Evolutionary conservation across 805 yeast genomes (phyloP).

Genomic region (Komagataella kurtzmanii): DNA sequence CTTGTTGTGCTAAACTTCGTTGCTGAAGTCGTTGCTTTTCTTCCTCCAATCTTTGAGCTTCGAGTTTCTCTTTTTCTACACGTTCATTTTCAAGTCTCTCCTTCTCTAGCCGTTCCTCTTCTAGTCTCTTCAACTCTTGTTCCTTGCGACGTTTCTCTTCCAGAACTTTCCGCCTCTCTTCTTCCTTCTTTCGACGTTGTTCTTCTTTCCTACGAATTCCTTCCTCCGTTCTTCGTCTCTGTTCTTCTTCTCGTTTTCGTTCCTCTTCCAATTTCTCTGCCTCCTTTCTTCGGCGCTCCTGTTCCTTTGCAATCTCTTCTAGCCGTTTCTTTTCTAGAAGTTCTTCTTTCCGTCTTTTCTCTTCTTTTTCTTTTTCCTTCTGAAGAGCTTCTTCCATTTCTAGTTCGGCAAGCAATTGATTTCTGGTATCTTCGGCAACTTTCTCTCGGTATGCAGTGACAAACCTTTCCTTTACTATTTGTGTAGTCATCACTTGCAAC

Average conservation of each 20-base stretch:
- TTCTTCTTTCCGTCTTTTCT: constrained; percentile 51
- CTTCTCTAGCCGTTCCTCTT: constrained; percentile 19
- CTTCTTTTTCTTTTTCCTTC: constrained; percentile 54
- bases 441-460: constrained; percentile 68
- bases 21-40: constrained; percentile 19
- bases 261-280: constrained; percentile 37
- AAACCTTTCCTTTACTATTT: constrained; percentile 61
- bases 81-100: constrained; percentile 12
- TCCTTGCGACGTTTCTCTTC: constrained; percentile 23
- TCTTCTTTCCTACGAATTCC: constrained; percentile 29
- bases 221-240: constrained; percentile 30
- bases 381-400: constrained; percentile 57
- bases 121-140: constrained; percentile 15
- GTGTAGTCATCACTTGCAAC: constrained; percentile 69
- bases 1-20: constrained; percentile 3
- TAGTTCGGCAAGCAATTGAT: constrained; percentile 48
- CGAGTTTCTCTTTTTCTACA: constrained; percentile 21
- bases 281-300: constrained; percentile 41
- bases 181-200: constrained; percentile 24
- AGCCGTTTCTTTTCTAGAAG: constrained; percentile 56
- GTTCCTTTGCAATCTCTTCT: constrained; percentile 50
- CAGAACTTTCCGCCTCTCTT: constrained; percentile 28
- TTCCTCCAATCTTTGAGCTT: constrained; percentile 19
- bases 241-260: constrained; percentile 24
- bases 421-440: constrained; percentile 62